Evolutionary conservation across 2,329 filamentous ascomycete species (phyloP).

Genomic region (Stemphylium lycopersici): DNA sequence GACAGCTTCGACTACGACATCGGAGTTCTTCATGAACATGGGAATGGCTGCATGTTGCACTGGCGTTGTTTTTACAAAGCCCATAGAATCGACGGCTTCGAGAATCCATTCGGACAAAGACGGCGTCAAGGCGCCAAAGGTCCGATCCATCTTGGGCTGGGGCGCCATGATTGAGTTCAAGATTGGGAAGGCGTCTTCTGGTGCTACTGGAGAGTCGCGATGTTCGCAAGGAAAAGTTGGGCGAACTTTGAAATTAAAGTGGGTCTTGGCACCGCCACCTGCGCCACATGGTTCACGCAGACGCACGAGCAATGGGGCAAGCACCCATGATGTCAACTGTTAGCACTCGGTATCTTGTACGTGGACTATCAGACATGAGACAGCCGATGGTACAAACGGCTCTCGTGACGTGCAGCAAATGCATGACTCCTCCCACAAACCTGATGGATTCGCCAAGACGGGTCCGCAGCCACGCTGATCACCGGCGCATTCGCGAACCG

Average conservation of each 20-base stretch:
- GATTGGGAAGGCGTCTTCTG: slow-evolving; percentile 2
- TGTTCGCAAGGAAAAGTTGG: slow-evolving; percentile 10
- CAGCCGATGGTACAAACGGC: not conserved
- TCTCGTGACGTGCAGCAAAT: not conserved
- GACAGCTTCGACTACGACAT: slow-evolving; percentile 82
- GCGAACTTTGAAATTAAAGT: slow-evolving; percentile 28
- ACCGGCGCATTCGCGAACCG: slow-evolving; percentile 27
- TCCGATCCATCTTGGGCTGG: slow-evolving; percentile 49
- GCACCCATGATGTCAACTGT: not conserved
- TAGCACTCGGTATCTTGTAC: not conserved
- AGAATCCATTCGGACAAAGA: slow-evolving; percentile 81
- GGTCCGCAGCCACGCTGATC: slow-evolving; percentile 21
- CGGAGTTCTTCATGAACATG: slow-evolving; percentile 86
- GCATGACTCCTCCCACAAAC: slow-evolving; percentile 1
- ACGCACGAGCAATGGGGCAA: not conserved
- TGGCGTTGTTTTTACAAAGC: slow-evolving; percentile 86
- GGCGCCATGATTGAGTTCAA: slow-evolving; percentile 37
- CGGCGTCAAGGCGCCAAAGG: slow-evolving; percentile 74
- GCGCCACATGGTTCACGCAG: slow-evolving; percentile 1
- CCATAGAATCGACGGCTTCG: slow-evolving; percentile 82
- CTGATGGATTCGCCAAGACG: slow-evolving; percentile 34
- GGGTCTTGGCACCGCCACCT: slow-evolving; percentile 12
- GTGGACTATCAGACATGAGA: not conserved
- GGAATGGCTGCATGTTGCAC: slow-evolving; percentile 94
- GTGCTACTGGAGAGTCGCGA: slow-evolving; percentile 4